Evolutionary conservation across 129 eudicot genomes (phyloP).

Genomic region (Silybum marianum): DNA sequence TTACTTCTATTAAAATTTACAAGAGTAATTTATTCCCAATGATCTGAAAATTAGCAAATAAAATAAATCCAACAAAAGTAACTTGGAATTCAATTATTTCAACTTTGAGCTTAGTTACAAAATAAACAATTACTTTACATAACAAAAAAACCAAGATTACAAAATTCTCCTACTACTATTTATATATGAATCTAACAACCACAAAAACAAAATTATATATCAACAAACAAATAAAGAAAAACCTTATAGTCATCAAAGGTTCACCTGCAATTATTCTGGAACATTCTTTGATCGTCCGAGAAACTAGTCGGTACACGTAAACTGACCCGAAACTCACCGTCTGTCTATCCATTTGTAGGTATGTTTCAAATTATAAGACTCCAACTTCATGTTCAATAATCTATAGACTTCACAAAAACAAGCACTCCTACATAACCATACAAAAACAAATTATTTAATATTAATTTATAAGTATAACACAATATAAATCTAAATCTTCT

Average conservation of each 20-base stretch:
- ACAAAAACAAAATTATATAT: background rate
- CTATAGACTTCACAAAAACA: constrained; percentile 12
- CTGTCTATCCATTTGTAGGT: background rate
- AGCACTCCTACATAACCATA: constrained; percentile 20
- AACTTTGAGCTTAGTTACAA: background rate
- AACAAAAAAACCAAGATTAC: background rate
- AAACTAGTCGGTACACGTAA: no score
- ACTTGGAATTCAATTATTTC: background rate
- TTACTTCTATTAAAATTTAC: no score
- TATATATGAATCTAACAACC: background rate
- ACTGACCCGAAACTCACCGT: no score
- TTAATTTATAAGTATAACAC: background rate
- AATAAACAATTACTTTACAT: background rate
- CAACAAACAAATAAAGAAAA: background rate
- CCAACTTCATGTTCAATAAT: background rate
- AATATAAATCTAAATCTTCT: no score
- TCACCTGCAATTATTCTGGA: no score
- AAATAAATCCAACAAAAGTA: background rate
- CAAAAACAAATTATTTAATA: background rate
- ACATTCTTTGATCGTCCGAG: no score
- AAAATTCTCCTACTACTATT: background rate
- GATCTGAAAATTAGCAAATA: background rate
- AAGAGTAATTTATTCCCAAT: background rate
- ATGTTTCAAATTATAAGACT: background rate
- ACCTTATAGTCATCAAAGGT: no score